Percentiles rank a stretch among this genome's conserved stretches.
Evolutionary conservation across 306 rosid genomes (phyloP).

Genomic region (Morella rubra): DNA sequence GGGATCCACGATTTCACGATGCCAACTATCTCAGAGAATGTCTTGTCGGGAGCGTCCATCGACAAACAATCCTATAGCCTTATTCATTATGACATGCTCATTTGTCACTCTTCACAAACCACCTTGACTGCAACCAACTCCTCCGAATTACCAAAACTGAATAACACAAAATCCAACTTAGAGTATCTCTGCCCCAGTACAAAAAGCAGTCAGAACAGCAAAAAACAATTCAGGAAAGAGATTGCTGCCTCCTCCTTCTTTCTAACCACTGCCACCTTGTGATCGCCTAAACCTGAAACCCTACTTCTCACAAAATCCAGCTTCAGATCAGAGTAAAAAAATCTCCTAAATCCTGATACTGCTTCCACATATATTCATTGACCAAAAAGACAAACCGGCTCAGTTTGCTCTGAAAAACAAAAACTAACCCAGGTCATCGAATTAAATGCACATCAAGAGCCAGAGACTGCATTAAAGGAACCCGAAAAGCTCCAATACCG

Average conservation of each 20-base stretch:
- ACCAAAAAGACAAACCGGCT: conserved; percentile 14
- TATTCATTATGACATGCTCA: conserved; percentile 61
- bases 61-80: conserved; percentile 39
- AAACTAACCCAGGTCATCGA: conserved; percentile 24
- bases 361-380: conserved; percentile 8
- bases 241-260: conserved; percentile 13
- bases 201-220: conserved; percentile 7
- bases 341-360: conserved; percentile 6
- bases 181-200: conserved; percentile 8
- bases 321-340: conserved; percentile 16
- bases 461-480: conserved; percentile 14
- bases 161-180: conserved; percentile 17
- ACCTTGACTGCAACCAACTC: conserved; percentile 20
- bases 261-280: conserved; percentile 25
- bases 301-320: conserved; percentile 21
- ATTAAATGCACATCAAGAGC: conserved; percentile 11
- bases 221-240: conserved; percentile 23
- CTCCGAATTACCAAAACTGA: conserved; percentile 32
- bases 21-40: conserved; percentile 54
- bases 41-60: conserved; percentile 64
- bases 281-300: conserved; percentile 28
- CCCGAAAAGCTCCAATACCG: neutral
- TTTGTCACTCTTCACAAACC: conserved; percentile 44
- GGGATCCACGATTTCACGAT: conserved; percentile 72
- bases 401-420: conserved; percentile 18